Evolutionary conservation across 2,329 filamentous ascomycete genomes (phyloP).

Genomic region (Venturia oleaginea): DNA sequence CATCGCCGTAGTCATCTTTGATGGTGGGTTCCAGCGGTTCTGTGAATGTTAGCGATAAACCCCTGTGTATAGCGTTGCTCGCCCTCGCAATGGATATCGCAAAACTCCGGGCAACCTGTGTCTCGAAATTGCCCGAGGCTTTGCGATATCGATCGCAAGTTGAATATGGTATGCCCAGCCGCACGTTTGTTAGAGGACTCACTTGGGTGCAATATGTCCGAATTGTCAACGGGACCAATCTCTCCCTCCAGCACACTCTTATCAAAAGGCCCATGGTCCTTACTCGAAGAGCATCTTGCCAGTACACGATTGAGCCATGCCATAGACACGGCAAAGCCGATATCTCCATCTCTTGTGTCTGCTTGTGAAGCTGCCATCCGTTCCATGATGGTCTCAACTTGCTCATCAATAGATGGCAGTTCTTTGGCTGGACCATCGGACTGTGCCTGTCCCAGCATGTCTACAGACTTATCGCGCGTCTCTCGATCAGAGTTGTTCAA

Average conservation of each 20-base stretch:
- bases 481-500: neutral
- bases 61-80: too few species aligned
- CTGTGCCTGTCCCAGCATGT: conserved; percentile 1
- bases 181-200: conserved; percentile 14
- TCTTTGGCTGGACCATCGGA: neutral
- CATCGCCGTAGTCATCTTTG: conserved; percentile 31
- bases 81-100: too few species aligned
- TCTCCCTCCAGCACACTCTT: conserved; percentile 54
- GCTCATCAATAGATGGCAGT: conserved; percentile 50
- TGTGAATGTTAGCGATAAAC: neutral
- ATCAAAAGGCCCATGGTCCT: conserved; percentile 44
- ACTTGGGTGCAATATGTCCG: conserved; percentile 55
- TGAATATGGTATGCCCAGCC: too few species aligned
- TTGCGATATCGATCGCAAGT: too few species aligned
- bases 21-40: conserved; percentile 8
- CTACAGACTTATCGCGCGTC: conserved; percentile 10
- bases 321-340: conserved; percentile 68
- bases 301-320: conserved; percentile 70
- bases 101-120: too few species aligned
- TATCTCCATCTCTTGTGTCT: conserved; percentile 59
- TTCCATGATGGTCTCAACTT: conserved; percentile 63
- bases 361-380: conserved; percentile 37
- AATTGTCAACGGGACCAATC: conserved; percentile 79
- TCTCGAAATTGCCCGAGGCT: too few species aligned
- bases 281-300: conserved; percentile 52